Evolutionary conservation across 1,284 basidiomycete species (phyloP), one percentile per base, ranked within the genome.

Genomic region (Pyrrhoderma lamaoense): DNA sequence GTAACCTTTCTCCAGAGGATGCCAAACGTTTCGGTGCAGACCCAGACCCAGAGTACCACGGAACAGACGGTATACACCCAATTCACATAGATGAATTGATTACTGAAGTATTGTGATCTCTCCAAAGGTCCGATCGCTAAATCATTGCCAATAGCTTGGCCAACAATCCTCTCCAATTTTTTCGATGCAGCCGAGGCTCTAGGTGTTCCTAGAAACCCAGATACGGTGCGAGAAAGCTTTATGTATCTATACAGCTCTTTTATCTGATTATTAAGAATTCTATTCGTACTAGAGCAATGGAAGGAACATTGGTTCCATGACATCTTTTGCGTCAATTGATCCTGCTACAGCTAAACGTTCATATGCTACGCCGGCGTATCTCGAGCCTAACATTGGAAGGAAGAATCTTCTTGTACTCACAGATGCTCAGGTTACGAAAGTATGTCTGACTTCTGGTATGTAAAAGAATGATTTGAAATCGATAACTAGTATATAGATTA

Each of bases 401-500:
- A 37, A 18, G 13, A 52, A 52, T 18, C 43, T 52, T 34, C 36
- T 27, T 37, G 45, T 47, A 9, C 11, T 52, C 2, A 52, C 37
- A 7, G 51, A 42, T 8, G 45, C 51, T 16, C 51, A 52, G 42
- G 51, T 47, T 5, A 52, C 51, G 19, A 52, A 44, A 22, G 38
- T 52, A 16, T n/a, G 36, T 23, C 19, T 45, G n/a, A 8, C 38
- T 16, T 8, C 38, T 40, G 8, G 4, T 16, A 40, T 40, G 38
- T 14, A 7, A 14, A n/a, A 40, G 4, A 5, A 40, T 7, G 8
- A 8, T 7, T n/a, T n/a, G n/a, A 18, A 8, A 7, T 22, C 14
- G n/a, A 9, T 8, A n/a, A n/a, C n/a, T n/a, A n/a, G n/a, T n/a
- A n/a, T n/a, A 21, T 19, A 47, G 45, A 3, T 47, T 8, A 38